phyloP scores from a whole-genome alignment of 768 basidiomycete genomes.

The Calvatia gigantea region DNA sequence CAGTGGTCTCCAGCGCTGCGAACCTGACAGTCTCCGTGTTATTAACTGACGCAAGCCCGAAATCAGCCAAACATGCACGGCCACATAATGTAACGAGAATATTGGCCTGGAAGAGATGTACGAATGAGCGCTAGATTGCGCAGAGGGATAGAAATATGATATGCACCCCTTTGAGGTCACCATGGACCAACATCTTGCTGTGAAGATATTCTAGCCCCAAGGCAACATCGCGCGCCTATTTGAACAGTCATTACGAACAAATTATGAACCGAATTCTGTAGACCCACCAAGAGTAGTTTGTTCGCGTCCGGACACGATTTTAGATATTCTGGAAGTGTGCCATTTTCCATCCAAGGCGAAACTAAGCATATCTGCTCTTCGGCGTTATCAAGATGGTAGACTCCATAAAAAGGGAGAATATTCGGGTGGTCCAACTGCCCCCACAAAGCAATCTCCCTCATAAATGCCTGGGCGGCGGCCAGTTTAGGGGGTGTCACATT shows the following conservation, averaged over 20 bases:
- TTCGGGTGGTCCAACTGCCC: slow-evolving; percentile 11
- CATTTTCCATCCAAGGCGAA: slow-evolving; percentile 16
- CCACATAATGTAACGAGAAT: not conserved
- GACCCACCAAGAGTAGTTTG: not conserved
- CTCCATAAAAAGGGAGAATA: slow-evolving; percentile 13
- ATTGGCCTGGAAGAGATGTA: not conserved
- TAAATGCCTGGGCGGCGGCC: too few species aligned
- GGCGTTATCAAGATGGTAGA: slow-evolving; percentile 8
- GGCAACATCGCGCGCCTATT: not conserved
- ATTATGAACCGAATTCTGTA: too few species aligned
- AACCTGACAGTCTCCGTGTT: slow-evolving; percentile 12
- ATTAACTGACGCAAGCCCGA: slow-evolving; percentile 7
- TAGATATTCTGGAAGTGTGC: slow-evolving; percentile 5
- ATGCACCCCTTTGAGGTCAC: slow-evolving; percentile 11
- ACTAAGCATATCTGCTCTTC: slow-evolving; percentile 9
- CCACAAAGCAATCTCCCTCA: slow-evolving; percentile 10
- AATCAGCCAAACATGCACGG: slow-evolving; percentile 7
- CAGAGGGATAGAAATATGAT: not conserved
- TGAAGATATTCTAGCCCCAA: slow-evolving; percentile 4
- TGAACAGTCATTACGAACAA: too few species aligned
- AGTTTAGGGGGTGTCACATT: too few species aligned
- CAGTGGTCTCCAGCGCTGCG: slow-evolving; percentile 8
- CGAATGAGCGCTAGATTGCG: too few species aligned
- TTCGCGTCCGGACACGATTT: not conserved
- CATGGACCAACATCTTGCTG: slow-evolving; percentile 3